A percentile compares a stretch with the other conserved stretches of the same genome.
These are phyloP conservation scores for Leishmania arabica DNA, from an alignment of 208 protist species.

Conservation along the genomic window DNA sequence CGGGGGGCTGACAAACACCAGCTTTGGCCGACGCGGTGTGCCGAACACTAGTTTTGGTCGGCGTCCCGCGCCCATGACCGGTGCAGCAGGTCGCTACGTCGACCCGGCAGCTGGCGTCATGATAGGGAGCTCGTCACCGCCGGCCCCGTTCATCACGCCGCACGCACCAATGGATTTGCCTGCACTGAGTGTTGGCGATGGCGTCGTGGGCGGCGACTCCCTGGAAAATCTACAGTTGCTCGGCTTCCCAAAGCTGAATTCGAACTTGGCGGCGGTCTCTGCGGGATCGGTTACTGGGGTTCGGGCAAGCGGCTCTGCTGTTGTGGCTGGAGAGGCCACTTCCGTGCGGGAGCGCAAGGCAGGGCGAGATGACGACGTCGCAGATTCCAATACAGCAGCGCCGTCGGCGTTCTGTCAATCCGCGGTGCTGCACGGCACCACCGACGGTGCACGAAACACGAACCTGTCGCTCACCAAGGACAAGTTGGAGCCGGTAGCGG, in stretches of 20 bases:
- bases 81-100: constrained; percentile 9
- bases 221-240: constrained; percentile 9
- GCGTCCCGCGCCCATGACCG: constrained; percentile 1
- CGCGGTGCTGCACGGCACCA: not conserved
- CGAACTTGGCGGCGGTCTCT: not conserved
- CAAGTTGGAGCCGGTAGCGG: not conserved
- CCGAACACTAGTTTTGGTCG: constrained; percentile 25
- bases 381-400: not conserved
- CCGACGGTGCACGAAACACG: not conserved
- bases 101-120: constrained; percentile 1
- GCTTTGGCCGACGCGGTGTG: constrained; percentile 30
- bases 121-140: not conserved
- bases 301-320: not conserved
- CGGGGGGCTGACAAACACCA: constrained; percentile 26
- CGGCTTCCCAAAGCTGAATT: constrained; percentile 10
- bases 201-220: not conserved
- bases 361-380: not conserved
- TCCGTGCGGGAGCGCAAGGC: not conserved
- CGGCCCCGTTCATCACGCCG: constrained; percentile 20
- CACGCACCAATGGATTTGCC: constrained; percentile 2
- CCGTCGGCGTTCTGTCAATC: not conserved
- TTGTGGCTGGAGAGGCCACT: not conserved
- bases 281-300: not conserved
- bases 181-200: not conserved
- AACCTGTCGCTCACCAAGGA: not conserved